Conservation (phyloP, 2,329 filamentous ascomycete genomes). For the Cladosporium sp. region DNA sequence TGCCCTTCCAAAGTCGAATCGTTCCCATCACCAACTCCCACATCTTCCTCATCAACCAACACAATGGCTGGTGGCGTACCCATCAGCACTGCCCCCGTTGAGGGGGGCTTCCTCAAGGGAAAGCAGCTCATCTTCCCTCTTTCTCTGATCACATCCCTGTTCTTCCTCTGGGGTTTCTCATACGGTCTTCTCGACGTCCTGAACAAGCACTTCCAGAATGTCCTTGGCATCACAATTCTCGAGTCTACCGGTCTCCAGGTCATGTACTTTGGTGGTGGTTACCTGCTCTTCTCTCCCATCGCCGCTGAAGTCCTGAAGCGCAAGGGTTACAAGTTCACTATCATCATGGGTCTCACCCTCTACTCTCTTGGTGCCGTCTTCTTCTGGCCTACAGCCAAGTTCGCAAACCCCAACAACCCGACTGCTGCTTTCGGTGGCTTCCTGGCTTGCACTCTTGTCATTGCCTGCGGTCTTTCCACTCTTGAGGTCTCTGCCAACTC, state of each 20-base stretch:
- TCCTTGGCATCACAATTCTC: constrained; percentile 36
- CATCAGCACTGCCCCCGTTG: constrained; percentile 32
- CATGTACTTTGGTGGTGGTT: constrained; percentile 40
- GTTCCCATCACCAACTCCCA: not conserved
- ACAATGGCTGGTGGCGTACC: constrained; percentile 39
- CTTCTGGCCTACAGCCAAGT: constrained; percentile 37
- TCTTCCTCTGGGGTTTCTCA: constrained; percentile 42
- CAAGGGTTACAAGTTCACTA: constrained; percentile 42
- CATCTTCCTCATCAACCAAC: not conserved
- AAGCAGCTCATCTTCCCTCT: constrained; percentile 47
- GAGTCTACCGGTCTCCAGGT: constrained; percentile 41
- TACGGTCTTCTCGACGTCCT: constrained; percentile 33
- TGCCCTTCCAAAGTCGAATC: not conserved
- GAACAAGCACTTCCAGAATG: constrained; percentile 35
- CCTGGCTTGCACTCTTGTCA: constrained; percentile 35
- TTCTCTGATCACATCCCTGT: constrained; percentile 42
- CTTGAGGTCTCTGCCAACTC: constrained; percentile 37
- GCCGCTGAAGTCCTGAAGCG: constrained; percentile 40
- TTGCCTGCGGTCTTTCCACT: constrained; percentile 37
- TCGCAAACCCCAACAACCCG: constrained; percentile 25
- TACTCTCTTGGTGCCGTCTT: constrained; percentile 36
- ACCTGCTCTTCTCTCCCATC: constrained; percentile 38
- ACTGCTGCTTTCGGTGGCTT: constrained; percentile 35
- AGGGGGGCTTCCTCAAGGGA: constrained; percentile 40
- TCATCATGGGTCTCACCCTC: constrained; percentile 37